Conservation (phyloP, 345 rosid species). For the Xanthoceras sorbifolium region DNA sequence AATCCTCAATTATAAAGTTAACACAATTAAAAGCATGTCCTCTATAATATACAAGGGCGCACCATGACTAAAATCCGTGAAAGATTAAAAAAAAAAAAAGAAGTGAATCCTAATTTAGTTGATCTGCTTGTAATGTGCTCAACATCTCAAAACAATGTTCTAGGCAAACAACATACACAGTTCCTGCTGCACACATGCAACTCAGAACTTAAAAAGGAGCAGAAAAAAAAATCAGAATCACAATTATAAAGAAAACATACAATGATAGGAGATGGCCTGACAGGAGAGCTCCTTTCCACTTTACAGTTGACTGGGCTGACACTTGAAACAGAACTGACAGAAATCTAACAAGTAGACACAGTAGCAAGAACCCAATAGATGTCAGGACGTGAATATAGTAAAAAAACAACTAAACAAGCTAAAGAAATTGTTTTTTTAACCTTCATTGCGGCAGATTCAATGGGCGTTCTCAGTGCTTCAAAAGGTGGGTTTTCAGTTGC, state of each 20-base stretch:
- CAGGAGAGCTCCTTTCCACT: conserved; percentile 87
- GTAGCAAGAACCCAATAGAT: conserved; percentile 12
- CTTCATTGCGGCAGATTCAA: conserved; percentile 65
- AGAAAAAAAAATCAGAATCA: not conserved
- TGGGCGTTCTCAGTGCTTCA: conserved; percentile 65
- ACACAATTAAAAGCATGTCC: not conserved
- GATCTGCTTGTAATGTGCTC: not conserved
- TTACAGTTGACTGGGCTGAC: conserved; percentile 63
- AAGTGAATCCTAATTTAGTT: not conserved
- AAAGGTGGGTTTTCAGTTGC: conserved; percentile 56
- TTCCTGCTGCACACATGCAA: conserved; percentile 8
- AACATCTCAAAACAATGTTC: not conserved
- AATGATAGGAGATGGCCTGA: conserved; percentile 59
- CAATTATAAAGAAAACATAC: conserved; percentile 35
- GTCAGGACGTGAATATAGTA: conserved; percentile 17
- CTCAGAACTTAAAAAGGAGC: not conserved
- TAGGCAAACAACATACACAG: not conserved
- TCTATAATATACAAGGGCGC: not conserved
- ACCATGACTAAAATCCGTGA: not conserved
- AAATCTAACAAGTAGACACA: conserved; percentile 43
- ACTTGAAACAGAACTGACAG: conserved; percentile 55
- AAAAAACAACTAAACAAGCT: conserved; percentile 15
- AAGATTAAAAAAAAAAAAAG: not conserved
- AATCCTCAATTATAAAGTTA: not conserved
- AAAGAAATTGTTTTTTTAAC: conserved; percentile 23